These are phyloP conservation scores for Pythium chondricola DNA, from an alignment of 352 stramenopile species.

Conservation along the genomic window DNA sequence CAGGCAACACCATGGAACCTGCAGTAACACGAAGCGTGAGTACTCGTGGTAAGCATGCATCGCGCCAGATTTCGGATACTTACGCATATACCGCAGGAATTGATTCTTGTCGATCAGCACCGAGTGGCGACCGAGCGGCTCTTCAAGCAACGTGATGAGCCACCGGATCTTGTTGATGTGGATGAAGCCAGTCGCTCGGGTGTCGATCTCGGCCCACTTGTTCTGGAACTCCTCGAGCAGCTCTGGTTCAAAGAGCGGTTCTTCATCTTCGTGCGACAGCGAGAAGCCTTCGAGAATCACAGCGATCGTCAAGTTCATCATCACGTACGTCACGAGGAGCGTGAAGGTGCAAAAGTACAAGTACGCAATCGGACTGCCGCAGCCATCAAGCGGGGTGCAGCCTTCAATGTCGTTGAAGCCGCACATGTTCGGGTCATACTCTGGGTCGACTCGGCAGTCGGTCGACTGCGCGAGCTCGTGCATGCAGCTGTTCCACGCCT, in stretches of 20 bases:
- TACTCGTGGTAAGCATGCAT: too few species aligned
- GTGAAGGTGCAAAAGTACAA: conserved; percentile 85
- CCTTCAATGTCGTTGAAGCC: conserved; percentile 62
- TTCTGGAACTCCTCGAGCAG: conserved; percentile 86
- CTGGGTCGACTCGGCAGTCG: conserved; percentile 59
- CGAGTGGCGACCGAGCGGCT: conserved; percentile 62
- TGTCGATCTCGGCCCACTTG: conserved; percentile 88
- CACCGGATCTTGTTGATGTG: conserved; percentile 58
- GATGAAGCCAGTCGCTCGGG: conserved; percentile 80
- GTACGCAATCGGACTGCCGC: conserved; percentile 56
- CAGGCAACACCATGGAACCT: conserved; percentile 60
- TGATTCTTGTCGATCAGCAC: conserved; percentile 33
- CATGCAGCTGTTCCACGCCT: conserved; percentile 94
- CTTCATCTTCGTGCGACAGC: conserved; percentile 76
- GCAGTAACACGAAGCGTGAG: too few species aligned
- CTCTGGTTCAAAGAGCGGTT: conserved; percentile 81
- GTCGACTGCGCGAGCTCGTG: conserved; percentile 55
- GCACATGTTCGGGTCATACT: conserved; percentile 60
- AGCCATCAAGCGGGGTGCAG: conserved; percentile 72
- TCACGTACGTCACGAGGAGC: conserved; percentile 90
- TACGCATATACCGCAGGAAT: conserved; percentile 59
- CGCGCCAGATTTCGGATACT: too few species aligned
- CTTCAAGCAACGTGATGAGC: conserved; percentile 70
- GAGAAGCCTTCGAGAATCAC: conserved; percentile 92
- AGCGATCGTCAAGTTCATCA: conserved; percentile 93